Evolutionary conservation across 441 rosid genomes (phyloP).

Genomic region (Gossypium aridum): DNA sequence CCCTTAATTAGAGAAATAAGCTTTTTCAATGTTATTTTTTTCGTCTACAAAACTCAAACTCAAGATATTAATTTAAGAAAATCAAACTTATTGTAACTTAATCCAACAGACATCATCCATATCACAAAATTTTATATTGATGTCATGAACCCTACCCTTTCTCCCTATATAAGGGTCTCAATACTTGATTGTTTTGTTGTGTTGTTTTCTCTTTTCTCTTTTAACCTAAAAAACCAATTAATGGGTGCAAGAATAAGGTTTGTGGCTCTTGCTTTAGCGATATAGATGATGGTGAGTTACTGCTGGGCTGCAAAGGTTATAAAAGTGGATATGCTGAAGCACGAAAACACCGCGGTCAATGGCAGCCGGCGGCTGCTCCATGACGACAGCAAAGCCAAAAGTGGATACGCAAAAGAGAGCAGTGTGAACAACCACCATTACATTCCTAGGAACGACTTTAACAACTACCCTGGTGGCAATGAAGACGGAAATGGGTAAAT

Average conservation of each 20-base stretch:
- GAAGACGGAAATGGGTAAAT: conserved; percentile 4
- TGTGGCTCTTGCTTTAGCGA: conserved; percentile 17
- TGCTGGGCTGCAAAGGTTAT: conserved; percentile 19
- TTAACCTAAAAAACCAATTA: not conserved
- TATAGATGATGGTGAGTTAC: conserved; percentile 19
- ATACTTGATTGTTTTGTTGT: not conserved
- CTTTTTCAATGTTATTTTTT: too few relatives aligned
- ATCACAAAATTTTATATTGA: too few relatives aligned
- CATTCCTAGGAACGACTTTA: conserved; percentile 46
- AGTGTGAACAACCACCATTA: conserved; percentile 42
- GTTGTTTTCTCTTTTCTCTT: not conserved
- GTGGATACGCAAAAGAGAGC: conserved; percentile 21
- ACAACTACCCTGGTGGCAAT: conserved; percentile 18
- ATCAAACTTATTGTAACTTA: too few relatives aligned
- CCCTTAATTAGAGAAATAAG: too few relatives aligned
- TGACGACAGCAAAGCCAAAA: not conserved
- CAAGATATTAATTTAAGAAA: too few relatives aligned
- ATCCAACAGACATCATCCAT: too few relatives aligned
- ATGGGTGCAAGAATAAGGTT: conserved; percentile 16
- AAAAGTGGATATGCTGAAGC: not conserved
- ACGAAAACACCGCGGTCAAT: not conserved
- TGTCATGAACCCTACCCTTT: conserved; percentile 1
- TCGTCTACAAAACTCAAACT: too few relatives aligned
- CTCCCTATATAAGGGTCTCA: not conserved
- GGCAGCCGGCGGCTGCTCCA: not conserved